These are phyloP conservation scores for Anaeramoeba flamelloides DNA, from an alignment of 78 protist genomes.

Conservation along the genomic window DNA sequence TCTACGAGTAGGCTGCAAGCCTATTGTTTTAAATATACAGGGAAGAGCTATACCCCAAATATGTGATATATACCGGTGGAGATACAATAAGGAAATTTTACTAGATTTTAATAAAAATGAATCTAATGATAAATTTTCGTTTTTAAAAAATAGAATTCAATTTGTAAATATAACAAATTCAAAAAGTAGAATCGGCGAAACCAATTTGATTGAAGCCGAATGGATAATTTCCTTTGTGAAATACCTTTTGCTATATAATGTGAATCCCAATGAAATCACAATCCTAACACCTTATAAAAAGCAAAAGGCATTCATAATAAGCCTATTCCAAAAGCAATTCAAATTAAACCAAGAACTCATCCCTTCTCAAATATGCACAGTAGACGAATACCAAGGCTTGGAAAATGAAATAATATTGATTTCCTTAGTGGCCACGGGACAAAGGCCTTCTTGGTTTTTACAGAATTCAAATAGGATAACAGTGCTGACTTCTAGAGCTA, in stretches of 20 bases:
- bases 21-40: not conserved
- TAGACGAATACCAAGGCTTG: not conserved
- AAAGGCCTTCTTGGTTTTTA: not conserved
- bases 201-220: not conserved
- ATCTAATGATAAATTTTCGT: not conserved
- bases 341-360: not conserved
- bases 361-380: not conserved
- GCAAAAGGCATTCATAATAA: not conserved
- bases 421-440: not conserved
- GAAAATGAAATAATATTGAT: not conserved
- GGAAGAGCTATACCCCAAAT: not conserved
- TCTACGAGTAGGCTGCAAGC: not conserved
- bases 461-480: not conserved
- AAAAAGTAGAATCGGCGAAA: not conserved
- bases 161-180: not conserved
- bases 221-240: not conserved
- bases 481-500: not conserved
- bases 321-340: not conserved
- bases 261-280: not conserved
- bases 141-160: not conserved
- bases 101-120: not conserved
- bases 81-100: not conserved
- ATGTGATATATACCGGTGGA: not conserved
- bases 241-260: not conserved
- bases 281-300: not conserved